A percentile compares a stretch with the other conserved stretches of the same genome.
Evolutionary conservation across 257 asterid species (phyloP).

Genomic region (Solanum infundibuliforme): DNA sequence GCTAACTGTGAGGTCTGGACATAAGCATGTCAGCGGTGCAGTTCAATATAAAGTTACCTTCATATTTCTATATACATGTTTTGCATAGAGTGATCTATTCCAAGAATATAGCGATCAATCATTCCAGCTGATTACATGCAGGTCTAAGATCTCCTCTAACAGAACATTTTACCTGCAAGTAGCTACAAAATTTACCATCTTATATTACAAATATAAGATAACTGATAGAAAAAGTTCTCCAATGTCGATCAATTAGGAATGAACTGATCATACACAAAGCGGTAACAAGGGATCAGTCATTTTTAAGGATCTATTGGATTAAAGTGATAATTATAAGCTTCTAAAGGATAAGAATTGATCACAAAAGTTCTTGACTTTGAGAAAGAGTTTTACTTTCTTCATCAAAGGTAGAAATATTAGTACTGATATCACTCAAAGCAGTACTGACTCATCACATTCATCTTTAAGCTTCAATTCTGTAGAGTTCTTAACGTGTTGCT

Average conservation of each 20-base stretch:
- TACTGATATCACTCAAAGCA: neutral
- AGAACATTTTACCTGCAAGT: constrained; percentile 50
- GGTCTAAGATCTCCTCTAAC: constrained; percentile 78
- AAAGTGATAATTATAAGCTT: neutral
- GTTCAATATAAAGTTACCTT: constrained; percentile 31
- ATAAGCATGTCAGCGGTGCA: neutral
- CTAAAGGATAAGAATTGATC: neutral
- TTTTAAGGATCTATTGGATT: neutral
- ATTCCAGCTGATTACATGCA: constrained; percentile 80
- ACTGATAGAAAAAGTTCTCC: neutral
- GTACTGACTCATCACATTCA: neutral
- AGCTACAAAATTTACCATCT: neutral
- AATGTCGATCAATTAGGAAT: neutral
- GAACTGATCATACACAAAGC: neutral
- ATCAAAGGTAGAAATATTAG: neutral
- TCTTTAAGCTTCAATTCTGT: neutral
- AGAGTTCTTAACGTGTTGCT: neutral
- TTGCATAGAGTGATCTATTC: constrained; percentile 57
- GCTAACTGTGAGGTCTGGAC: neutral
- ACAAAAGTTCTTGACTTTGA: neutral
- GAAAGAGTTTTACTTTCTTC: neutral
- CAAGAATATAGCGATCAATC: constrained; percentile 70
- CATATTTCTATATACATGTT: constrained; percentile 64
- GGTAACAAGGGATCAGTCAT: neutral
- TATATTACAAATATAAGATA: neutral